These are phyloP conservation scores for Pleurotus citrinopileatus DNA, from an alignment of 768 basidiomycete genomes.

Conservation along the genomic window DNA sequence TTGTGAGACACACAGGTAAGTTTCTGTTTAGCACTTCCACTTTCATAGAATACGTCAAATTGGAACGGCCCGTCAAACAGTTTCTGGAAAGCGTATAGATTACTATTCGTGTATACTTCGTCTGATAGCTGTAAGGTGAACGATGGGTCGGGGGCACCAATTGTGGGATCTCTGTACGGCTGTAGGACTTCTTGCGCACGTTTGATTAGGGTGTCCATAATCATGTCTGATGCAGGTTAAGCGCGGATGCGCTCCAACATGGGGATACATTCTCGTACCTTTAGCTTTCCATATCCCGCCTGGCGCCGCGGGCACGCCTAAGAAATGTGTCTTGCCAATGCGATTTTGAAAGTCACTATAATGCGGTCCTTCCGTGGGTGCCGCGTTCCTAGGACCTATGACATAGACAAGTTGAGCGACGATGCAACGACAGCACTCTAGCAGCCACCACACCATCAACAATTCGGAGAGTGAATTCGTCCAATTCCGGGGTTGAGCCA, in stretches of 20 bases:
- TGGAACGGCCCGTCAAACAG: constrained; percentile 80
- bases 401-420: neutral
- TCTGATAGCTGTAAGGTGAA: constrained; percentile 76
- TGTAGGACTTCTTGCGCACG: constrained; percentile 52
- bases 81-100: constrained; percentile 87
- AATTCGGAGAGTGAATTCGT: constrained; percentile 78
- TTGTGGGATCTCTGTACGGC: constrained; percentile 48
- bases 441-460: constrained; percentile 57
- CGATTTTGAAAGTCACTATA: constrained; percentile 55
- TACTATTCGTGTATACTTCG: constrained; percentile 67
- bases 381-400: constrained; percentile 57
- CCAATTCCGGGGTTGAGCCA: constrained; percentile 76
- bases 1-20: constrained; percentile 52
- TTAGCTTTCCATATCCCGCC: constrained; percentile 85
- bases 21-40: constrained; percentile 60
- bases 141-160: constrained; percentile 72
- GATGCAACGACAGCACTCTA: neutral
- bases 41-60: constrained; percentile 89
- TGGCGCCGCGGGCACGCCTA: constrained; percentile 57
- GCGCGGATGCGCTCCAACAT: neutral
- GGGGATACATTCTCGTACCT: constrained; percentile 38
- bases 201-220: constrained; percentile 58
- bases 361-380: constrained; percentile 52
- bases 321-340: constrained; percentile 68
- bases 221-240: constrained; percentile 42